Evolutionary conservation across 2,329 filamentous ascomycete genomes (phyloP), one percentile per base, ranked within the genome.

Genomic region (Penicillium sp.): DNA sequence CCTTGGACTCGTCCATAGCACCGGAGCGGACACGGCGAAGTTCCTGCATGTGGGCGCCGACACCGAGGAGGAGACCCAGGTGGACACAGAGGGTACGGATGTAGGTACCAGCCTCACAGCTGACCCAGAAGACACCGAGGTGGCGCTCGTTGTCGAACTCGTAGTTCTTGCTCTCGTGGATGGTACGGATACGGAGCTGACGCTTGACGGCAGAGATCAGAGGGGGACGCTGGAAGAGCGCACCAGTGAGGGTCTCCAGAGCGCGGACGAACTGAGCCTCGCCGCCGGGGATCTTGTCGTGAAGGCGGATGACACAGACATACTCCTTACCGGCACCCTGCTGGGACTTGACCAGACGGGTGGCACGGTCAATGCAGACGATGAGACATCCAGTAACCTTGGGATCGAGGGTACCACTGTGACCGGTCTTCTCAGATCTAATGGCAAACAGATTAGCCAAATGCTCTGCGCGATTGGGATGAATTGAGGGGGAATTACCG

Each of bases 321-420:
- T 99, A 99, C 81, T 99, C 94, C 82, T 99, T 99, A 84, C 94
- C 94, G 58, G 94, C 94, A 71, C 93, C 92, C 79, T 99, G 94
- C 79, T 99, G 94, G 49, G 92, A 96, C 84, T 99, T 99, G 75
- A 99, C 94, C 55, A 99, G 87, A 70, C 94, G 90, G 63, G 94
- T 99, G 51, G 94, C 94, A 71, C 94, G 92, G 79, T 97, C 94
- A 73, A 97, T 90, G 78, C 91, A 95, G 71, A 95, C 91, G 72
- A 96, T 96, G 73, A 96, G 80, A 77, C 92, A 96, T 68, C 92
- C 92, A 46, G 92, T 99, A 71, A 99, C 94, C 80, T 97, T 97
- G 71, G 93, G 93, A 75, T 99, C 94, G 68, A 99, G 89, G 59
- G 94, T 99, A 75, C 94, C 94, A 67, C 92, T 96, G 85, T 99